Percentiles rank a stretch among this genome's conserved stretches.
Conservation (phyloP, 2,329 filamentous ascomycete genomes). For the Fusarium brevicatenulatum region DNA sequence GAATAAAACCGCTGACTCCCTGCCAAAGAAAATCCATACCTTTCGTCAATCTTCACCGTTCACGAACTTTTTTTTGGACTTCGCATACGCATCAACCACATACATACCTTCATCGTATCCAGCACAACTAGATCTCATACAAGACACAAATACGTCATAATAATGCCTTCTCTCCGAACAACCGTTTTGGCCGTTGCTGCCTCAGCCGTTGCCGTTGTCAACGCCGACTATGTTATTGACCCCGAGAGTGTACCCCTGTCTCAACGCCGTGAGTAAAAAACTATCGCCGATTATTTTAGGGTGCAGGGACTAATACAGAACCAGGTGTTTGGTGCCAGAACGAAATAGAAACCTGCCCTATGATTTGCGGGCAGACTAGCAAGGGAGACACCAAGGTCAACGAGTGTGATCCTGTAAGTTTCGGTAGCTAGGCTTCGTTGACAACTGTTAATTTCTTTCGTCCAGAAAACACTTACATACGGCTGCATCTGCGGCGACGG, state of each 20-base stretch:
- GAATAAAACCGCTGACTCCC: slow-evolving; percentile 27
- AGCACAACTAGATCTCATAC: slow-evolving; percentile 2
- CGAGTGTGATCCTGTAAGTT: slow-evolving; percentile 71
- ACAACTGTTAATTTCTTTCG: not conserved
- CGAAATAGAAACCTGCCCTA: slow-evolving; percentile 72
- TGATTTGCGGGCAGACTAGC: slow-evolving; percentile 74
- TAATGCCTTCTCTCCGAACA: slow-evolving; percentile 66
- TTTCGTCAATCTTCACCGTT: slow-evolving; percentile 16
- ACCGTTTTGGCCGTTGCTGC: slow-evolving; percentile 65
- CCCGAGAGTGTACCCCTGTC: slow-evolving; percentile 66
- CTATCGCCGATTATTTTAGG: not conserved
- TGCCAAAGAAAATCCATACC: slow-evolving; percentile 6
- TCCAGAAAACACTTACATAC: slow-evolving; percentile 70
- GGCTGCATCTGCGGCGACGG: slow-evolving; percentile 77
- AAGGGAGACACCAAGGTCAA: slow-evolving; percentile 66
- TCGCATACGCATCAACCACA: slow-evolving; percentile 5
- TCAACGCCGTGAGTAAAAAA: slow-evolving; percentile 59
- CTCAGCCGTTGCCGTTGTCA: slow-evolving; percentile 60
- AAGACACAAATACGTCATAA: slow-evolving; percentile 30
- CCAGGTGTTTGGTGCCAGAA: slow-evolving; percentile 72
- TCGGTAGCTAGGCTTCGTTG: slow-evolving; percentile 25
- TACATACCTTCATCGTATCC: slow-evolving; percentile 14
- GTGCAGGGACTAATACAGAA: slow-evolving; percentile 33
- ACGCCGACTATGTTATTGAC: slow-evolving; percentile 69
- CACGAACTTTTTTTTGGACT: slow-evolving; percentile 15